phyloP scores from a whole-genome alignment of 2,329 filamentous ascomycete genomes.

The Fusarium bulbicola region DNA sequence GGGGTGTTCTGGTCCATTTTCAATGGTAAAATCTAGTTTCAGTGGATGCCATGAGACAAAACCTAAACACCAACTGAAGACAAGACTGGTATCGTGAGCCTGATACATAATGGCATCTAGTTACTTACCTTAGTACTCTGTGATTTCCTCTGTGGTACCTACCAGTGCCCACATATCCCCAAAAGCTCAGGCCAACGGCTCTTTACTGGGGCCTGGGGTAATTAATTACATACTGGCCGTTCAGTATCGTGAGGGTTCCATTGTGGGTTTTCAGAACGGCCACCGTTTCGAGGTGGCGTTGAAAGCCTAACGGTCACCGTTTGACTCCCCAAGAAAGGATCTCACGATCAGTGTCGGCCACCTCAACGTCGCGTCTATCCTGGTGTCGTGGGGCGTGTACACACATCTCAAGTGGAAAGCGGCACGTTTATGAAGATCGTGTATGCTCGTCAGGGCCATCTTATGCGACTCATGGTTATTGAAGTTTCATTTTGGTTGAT shows the following conservation, averaged over 20 bases:
- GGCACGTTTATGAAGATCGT: slow-evolving; percentile 11
- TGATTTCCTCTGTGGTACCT: not conserved
- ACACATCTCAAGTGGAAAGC: slow-evolving; percentile 15
- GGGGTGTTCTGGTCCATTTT: not conserved
- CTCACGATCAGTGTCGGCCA: slow-evolving; percentile 17
- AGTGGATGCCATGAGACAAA: not conserved
- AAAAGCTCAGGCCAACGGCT: slow-evolving; percentile 25
- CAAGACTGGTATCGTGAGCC: slow-evolving; percentile 1
- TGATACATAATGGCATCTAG: not conserved
- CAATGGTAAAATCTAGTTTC: not conserved
- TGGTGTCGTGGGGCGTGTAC: not conserved
- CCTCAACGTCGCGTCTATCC: slow-evolving; percentile 12
- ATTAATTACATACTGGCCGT: not conserved
- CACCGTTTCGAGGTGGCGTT: slow-evolving; percentile 23
- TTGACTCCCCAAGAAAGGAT: slow-evolving; percentile 8
- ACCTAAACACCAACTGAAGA: not conserved
- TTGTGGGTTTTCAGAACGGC: slow-evolving; percentile 25
- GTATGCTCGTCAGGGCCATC: not conserved
- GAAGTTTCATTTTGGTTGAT: not conserved
- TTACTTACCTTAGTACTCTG: not conserved
- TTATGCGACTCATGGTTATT: not conserved
- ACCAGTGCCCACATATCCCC: slow-evolving; percentile 25
- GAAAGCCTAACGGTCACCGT: slow-evolving; percentile 27
- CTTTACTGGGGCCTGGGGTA: slow-evolving; percentile 7
- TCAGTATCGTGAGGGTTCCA: slow-evolving; percentile 18